phyloP scores from a whole-genome alignment of 73 alveolate species.

The Paramecium octaurelia region DNA sequence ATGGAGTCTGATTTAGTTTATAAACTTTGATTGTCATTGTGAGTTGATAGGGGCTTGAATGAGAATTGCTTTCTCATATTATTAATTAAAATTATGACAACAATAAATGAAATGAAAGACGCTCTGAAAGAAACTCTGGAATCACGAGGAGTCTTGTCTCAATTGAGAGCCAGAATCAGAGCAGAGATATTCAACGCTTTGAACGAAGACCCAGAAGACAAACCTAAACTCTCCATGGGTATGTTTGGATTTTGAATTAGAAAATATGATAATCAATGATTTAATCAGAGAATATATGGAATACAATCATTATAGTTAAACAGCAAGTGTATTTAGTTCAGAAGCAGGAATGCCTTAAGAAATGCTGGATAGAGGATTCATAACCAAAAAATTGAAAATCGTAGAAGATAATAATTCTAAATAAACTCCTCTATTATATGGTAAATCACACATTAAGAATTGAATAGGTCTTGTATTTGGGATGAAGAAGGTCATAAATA shows the following conservation, averaged over 20 bases:
- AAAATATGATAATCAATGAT: constrained; percentile 92
- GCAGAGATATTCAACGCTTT: constrained; percentile 91
- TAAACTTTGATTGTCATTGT: neutral
- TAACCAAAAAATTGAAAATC: constrained; percentile 86
- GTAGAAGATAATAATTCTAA: constrained; percentile 72
- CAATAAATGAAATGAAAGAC: constrained; percentile 89
- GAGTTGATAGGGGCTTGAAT: neutral
- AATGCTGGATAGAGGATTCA: constrained; percentile 86
- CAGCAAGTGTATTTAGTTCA: constrained; percentile 82
- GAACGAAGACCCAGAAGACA: constrained; percentile 84
- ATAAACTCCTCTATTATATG: constrained; percentile 86
- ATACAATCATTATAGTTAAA: constrained; percentile 84
- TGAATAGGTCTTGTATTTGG: constrained; percentile 70
- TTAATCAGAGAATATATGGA: constrained; percentile 94
- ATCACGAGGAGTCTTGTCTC: constrained; percentile 87
- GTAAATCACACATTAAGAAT: neutral
- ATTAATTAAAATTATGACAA: constrained; percentile 76
- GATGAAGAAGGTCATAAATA: constrained; percentile 45
- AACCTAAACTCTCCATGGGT: constrained; percentile 80
- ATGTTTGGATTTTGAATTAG: constrained; percentile 59
- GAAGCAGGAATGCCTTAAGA: constrained; percentile 95
- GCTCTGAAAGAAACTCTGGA: constrained; percentile 93
- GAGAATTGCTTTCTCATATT: neutral
- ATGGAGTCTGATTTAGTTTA: neutral
- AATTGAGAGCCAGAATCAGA: constrained; percentile 92